Conservation (phyloP, 2,329 filamentous ascomycete genomes). For the Lecanicillium sp. region DNA sequence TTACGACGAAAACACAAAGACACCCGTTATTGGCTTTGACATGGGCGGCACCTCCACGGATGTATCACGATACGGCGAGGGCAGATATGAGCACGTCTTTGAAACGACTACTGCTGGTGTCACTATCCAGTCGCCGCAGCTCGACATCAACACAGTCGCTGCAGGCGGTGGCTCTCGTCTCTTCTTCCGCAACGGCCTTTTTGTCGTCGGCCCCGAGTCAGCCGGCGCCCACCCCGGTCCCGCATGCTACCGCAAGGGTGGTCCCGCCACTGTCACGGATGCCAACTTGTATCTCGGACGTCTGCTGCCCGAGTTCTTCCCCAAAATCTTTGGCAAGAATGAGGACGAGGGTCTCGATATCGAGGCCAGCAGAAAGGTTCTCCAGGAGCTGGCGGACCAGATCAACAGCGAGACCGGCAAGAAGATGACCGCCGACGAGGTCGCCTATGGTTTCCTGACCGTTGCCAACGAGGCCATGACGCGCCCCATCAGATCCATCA, state of each 20-base stretch:
- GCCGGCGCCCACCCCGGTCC: conserved; percentile 86
- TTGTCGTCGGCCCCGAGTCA: conserved; percentile 84
- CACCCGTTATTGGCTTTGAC: conserved; percentile 87
- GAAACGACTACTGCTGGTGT: conserved; percentile 93
- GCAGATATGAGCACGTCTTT: conserved; percentile 87
- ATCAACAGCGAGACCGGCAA: conserved; percentile 71
- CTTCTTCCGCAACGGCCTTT: conserved; percentile 84
- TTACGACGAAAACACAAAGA: conserved; percentile 76
- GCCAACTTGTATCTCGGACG: conserved; percentile 82
- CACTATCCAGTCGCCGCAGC: conserved; percentile 83
- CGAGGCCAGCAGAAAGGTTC: conserved; percentile 66
- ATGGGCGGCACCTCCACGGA: conserved; percentile 95
- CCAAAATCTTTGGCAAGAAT: conserved; percentile 88
- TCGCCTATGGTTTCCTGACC: conserved; percentile 83
- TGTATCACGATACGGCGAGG: conserved; percentile 78
- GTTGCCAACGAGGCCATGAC: conserved; percentile 93
- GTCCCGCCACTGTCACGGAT: conserved; percentile 87
- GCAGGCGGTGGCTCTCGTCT: conserved; percentile 80
- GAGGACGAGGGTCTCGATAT: conserved; percentile 76
- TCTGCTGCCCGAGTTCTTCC: conserved; percentile 84
- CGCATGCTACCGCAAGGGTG: conserved; percentile 84
- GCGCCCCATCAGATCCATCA: conserved; percentile 80
- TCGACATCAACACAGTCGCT: conserved; percentile 93
- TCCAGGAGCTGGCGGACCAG: conserved; percentile 68
- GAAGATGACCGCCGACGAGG: conserved; percentile 71